Conservation (phyloP, 352 stramenopile species). For the Phytophthora fragariaefolia region DNA sequence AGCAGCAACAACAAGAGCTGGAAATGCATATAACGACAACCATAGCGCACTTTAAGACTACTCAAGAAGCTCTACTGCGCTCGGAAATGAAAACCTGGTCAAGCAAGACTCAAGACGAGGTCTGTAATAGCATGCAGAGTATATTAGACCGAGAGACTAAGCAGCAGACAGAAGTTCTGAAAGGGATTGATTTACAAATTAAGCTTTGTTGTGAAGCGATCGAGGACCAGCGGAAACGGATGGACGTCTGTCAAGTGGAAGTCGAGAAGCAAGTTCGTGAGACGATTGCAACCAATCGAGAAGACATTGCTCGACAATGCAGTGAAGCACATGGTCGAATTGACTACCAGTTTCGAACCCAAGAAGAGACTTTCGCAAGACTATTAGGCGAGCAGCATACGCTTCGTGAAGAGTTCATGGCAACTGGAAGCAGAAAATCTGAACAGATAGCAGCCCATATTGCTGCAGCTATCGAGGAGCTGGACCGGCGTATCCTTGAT, state of each 20-base stretch:
- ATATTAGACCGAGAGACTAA: constrained; percentile 17
- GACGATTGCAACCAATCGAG: constrained; percentile 26
- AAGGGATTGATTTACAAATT: constrained; percentile 15
- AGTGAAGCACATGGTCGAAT: constrained; percentile 41
- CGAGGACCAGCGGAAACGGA: constrained; percentile 18
- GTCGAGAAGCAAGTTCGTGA: constrained; percentile 18
- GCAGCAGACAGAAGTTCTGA: constrained; percentile 16
- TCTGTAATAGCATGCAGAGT: background rate
- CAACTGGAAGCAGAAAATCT: background rate
- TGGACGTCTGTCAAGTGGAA: constrained; percentile 13
- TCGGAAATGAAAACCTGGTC: constrained; percentile 28
- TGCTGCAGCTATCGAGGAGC: constrained; percentile 15
- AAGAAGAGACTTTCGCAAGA: constrained; percentile 33
- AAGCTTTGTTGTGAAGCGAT: constrained; percentile 25
- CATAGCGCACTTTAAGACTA: constrained; percentile 16
- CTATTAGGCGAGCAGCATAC: constrained; percentile 24
- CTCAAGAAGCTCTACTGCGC: constrained; percentile 24
- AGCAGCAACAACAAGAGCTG: constrained; percentile 41
- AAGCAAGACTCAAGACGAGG: constrained; percentile 18
- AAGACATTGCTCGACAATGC: constrained; percentile 32
- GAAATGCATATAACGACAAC: constrained; percentile 12
- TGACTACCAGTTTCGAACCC: constrained; percentile 34
- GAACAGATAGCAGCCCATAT: constrained; percentile 20
- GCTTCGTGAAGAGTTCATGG: constrained; percentile 20
- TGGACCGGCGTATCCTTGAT: constrained; percentile 31